phyloP scores from a whole-genome alignment of 495 filamentous ascomycete species.

The Lasiosphaeris hirsuta region DNA sequence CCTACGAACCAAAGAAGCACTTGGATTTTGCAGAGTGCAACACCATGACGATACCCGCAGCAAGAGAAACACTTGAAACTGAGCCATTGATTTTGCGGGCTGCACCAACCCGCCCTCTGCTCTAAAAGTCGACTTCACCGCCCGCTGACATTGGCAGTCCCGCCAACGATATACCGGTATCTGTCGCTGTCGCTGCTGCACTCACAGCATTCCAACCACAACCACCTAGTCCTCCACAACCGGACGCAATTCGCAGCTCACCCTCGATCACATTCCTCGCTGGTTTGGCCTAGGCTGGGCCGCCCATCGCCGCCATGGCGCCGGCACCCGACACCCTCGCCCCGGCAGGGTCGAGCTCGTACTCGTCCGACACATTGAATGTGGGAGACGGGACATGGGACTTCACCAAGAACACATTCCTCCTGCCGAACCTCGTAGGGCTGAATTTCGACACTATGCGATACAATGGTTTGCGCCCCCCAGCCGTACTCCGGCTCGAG shows the following conservation, averaged over 20 bases:
- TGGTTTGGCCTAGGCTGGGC: constrained; percentile 8
- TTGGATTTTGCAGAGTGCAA: too few relatives aligned
- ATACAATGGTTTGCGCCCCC: constrained; percentile 72
- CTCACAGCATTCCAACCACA: constrained; percentile 5
- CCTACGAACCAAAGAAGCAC: too few relatives aligned
- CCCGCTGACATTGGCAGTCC: neutral
- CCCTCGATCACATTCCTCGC: neutral
- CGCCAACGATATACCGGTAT: neutral
- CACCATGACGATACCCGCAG: too few relatives aligned
- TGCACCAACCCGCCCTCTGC: too few relatives aligned
- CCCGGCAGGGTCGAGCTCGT: constrained; percentile 76
- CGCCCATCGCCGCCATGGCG: constrained; percentile 44
- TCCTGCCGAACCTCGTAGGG: constrained; percentile 81
- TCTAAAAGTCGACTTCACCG: neutral
- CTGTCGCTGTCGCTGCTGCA: neutral
- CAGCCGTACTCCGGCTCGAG: neutral
- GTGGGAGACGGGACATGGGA: constrained; percentile 96
- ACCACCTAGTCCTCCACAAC: neutral
- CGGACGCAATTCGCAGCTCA: too few relatives aligned
- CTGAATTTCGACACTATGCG: constrained; percentile 91
- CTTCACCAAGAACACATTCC: constrained; percentile 73
- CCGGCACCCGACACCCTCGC: constrained; percentile 54
- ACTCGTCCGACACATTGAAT: constrained; percentile 75
- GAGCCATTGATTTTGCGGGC: too few relatives aligned
- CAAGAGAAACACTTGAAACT: too few relatives aligned